A percentile compares a stretch with the other conserved stretches of the same genome.
Evolutionary conservation across 1,139 yeast genomes (phyloP).

Genomic region (Entelexis paramagnoliae): DNA sequence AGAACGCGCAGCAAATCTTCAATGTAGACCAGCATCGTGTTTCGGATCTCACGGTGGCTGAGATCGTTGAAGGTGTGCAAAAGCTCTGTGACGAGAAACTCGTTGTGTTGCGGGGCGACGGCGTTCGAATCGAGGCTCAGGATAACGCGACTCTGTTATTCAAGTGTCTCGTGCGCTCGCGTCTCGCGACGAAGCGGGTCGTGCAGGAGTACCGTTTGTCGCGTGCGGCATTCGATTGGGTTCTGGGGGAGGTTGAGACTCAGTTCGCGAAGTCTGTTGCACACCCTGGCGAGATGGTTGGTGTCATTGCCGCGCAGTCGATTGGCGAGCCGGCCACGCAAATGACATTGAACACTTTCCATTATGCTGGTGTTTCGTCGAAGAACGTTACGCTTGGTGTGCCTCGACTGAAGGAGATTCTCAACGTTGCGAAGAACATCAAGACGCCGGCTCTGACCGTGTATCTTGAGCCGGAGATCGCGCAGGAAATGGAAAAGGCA

Average conservation of each 20-base stretch:
- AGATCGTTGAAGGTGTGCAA: constrained; percentile 65
- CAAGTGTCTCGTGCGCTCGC: constrained; percentile 84
- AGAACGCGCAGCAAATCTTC: constrained; percentile 95
- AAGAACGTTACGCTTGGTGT: constrained; percentile 99
- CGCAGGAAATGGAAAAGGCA: constrained; percentile 84
- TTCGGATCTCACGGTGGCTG: constrained; percentile 77
- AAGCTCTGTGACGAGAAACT: constrained; percentile 51
- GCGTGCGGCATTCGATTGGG: constrained; percentile 89
- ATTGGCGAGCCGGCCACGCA: constrained; percentile 99
- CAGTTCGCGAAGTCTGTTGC: constrained; percentile 90
- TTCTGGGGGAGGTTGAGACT: constrained; percentile 81
- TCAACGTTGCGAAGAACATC: constrained; percentile 95
- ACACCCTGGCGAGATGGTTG: constrained; percentile 99
- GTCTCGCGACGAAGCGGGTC: constrained; percentile 83
- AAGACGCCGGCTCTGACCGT: constrained; percentile 98
- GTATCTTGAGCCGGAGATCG: constrained; percentile 67
- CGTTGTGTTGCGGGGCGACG: constrained; percentile 73
- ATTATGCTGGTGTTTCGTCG: constrained; percentile 99
- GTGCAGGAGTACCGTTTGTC: constrained; percentile 82
- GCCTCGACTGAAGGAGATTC: constrained; percentile 97
- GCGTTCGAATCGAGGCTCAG: constrained; percentile 77
- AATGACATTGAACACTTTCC: constrained; percentile 98
- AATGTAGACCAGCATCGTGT: constrained; percentile 85
- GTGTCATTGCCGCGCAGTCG: constrained; percentile 97
- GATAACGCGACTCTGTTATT: constrained; percentile 81